Evolutionary conservation across 2,329 filamentous ascomycete genomes (phyloP).

Genomic region (Botrytis cinerea): DNA sequence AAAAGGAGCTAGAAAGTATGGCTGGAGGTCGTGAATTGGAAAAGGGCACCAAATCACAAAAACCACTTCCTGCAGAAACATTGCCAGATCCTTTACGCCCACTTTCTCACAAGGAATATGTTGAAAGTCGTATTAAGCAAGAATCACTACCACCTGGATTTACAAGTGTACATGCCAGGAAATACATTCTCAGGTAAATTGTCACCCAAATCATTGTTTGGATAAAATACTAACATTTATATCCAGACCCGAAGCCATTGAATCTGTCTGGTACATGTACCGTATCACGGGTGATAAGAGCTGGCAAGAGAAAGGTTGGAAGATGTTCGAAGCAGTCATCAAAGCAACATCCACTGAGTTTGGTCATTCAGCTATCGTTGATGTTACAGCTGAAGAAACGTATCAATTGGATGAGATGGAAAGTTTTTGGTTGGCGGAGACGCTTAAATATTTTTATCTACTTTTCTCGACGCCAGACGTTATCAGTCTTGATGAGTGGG

Average conservation of each 20-base stretch:
- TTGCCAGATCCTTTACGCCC: constrained; percentile 35
- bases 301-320: constrained; percentile 83
- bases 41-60: constrained; percentile 21
- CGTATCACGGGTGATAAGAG: constrained; percentile 77
- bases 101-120: constrained; percentile 56
- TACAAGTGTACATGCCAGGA: constrained; percentile 46
- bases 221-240: constrained; percentile 16
- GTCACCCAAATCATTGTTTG: background rate
- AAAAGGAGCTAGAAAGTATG: constrained; percentile 31
- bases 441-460: constrained; percentile 88
- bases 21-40: constrained; percentile 28
- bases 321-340: constrained; percentile 76
- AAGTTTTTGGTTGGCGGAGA: constrained; percentile 90
- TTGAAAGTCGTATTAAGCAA: constrained; percentile 48
- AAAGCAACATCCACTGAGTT: constrained; percentile 64
- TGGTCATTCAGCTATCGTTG: constrained; percentile 69
- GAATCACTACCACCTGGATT: constrained; percentile 55
- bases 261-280: constrained; percentile 88
- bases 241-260: constrained; percentile 67
- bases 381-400: constrained; percentile 53
- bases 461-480: constrained; percentile 69
- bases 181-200: constrained; percentile 64
- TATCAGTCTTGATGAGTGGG: constrained; percentile 66
- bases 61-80: constrained; percentile 10
- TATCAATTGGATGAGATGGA: constrained; percentile 69